A percentile compares a stretch with the other conserved stretches of the same genome.
phyloP scores from a whole-genome alignment of 208 protist genomes.

The Novymonas esmeraldas region DNA sequence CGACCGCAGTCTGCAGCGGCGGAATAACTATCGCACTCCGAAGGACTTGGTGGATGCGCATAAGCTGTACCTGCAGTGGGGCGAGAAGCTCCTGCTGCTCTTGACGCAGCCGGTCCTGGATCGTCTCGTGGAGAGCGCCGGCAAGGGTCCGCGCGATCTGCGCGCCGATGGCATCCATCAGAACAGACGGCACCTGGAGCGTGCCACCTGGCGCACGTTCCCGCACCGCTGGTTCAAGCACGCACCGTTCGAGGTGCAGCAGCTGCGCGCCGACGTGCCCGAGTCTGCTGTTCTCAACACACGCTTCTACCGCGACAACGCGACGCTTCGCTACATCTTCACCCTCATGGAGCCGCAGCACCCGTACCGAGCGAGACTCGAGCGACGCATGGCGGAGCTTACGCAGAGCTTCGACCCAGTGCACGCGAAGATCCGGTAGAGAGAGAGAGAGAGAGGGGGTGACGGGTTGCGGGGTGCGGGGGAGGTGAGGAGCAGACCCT shows the following conservation, averaged over 20 bases:
- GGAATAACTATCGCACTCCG: constrained; percentile 65
- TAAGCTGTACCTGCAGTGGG: constrained; percentile 73
- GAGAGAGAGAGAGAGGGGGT: no score
- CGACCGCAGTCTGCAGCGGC: constrained; percentile 37
- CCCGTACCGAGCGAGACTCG: constrained; percentile 61
- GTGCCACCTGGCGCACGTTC: constrained; percentile 79
- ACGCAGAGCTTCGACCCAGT: constrained; percentile 61
- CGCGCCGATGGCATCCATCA: constrained; percentile 73
- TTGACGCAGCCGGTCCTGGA: constrained; percentile 78
- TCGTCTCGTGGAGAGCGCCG: constrained; percentile 76
- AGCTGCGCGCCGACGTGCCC: constrained; percentile 87
- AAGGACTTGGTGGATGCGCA: constrained; percentile 68
- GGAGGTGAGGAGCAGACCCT: no score
- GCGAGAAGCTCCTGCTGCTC: constrained; percentile 81
- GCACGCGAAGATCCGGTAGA: no score
- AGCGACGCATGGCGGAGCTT: constrained; percentile 70
- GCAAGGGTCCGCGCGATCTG: constrained; percentile 60
- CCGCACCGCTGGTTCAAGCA: constrained; percentile 88
- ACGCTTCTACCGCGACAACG: constrained; percentile 76
- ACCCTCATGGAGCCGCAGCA: constrained; percentile 86
- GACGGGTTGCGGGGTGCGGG: no score
- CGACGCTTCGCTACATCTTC: constrained; percentile 80
- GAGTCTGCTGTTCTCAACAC: constrained; percentile 74
- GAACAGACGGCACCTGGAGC: constrained; percentile 49
- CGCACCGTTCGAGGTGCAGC: constrained; percentile 89